phyloP scores from a whole-genome alignment of 2,329 filamentous ascomycete genomes.

The Westerdykella ornata region DNA sequence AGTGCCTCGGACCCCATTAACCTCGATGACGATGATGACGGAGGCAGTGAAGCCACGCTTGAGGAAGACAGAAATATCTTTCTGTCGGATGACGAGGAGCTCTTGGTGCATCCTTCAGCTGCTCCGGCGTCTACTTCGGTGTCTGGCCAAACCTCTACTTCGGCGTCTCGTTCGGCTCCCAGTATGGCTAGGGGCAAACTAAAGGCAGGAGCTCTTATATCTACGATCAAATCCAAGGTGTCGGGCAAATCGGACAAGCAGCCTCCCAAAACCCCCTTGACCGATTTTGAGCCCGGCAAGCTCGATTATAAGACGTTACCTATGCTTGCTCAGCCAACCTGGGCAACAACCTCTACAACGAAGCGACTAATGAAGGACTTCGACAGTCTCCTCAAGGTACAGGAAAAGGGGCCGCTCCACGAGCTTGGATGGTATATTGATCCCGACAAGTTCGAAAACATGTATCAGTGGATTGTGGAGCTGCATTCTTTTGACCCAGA shows the following conservation, averaged over 20 bases:
- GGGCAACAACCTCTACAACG: constrained; percentile 57
- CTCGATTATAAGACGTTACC: constrained; percentile 58
- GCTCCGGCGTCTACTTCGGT: too few relatives aligned
- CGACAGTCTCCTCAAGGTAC: constrained; percentile 55
- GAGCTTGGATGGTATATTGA: constrained; percentile 82
- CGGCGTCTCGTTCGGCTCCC: constrained; percentile 16
- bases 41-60: constrained; percentile 45
- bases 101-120: not conserved
- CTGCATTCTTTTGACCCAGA: constrained; percentile 69
- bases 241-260: constrained; percentile 19
- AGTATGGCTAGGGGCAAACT: constrained; percentile 22
- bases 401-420: constrained; percentile 53
- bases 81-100: constrained; percentile 9
- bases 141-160: constrained; percentile 2
- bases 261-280: constrained; percentile 31
- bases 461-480: constrained; percentile 90
- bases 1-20: constrained; percentile 34
- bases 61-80: constrained; percentile 45
- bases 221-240: constrained; percentile 16
- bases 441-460: constrained; percentile 57
- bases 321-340: constrained; percentile 57
- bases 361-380: constrained; percentile 61
- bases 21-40: constrained; percentile 30
- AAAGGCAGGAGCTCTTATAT: too few relatives aligned
- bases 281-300: constrained; percentile 61